A percentile compares a stretch with the other conserved stretches of the same genome.
Evolutionary conservation across 2,329 filamentous ascomycete genomes (phyloP).

Genomic region (Sporothrix sp.): DNA sequence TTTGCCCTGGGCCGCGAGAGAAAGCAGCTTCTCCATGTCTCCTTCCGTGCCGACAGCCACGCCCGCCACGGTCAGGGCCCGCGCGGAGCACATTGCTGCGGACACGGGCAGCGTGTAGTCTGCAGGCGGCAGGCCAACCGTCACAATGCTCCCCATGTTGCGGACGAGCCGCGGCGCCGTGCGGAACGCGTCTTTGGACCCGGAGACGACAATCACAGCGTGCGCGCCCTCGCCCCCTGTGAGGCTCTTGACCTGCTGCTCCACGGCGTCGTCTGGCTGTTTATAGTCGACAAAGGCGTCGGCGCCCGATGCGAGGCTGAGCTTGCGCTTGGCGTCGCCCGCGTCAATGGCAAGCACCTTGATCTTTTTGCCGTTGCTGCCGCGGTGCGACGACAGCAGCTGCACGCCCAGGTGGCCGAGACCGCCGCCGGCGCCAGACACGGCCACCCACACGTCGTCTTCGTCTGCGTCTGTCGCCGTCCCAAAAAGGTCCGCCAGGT

Average conservation of each 20-base stretch:
- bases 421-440: background rate
- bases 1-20: background rate
- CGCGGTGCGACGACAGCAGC: background rate
- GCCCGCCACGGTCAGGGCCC: background rate
- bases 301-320: background rate
- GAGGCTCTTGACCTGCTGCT: background rate
- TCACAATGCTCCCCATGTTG: slow-evolving; percentile 1
- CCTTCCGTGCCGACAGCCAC: background rate
- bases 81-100: background rate
- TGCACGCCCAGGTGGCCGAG: background rate
- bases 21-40: background rate
- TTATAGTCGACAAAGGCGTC: background rate
- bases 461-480: background rate
- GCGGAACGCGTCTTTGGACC: background rate
- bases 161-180: background rate
- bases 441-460: background rate
- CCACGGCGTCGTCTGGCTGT: background rate
- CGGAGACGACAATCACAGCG: background rate
- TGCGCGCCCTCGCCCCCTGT: background rate
- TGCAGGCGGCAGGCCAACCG: background rate
- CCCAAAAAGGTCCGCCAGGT: background rate
- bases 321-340: background rate
- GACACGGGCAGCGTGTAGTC: background rate
- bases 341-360: background rate
- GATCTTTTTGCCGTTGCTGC: background rate